Evolutionary conservation across 208 protist species (phyloP).

Genomic region (Leishmania tarentolae): DNA sequence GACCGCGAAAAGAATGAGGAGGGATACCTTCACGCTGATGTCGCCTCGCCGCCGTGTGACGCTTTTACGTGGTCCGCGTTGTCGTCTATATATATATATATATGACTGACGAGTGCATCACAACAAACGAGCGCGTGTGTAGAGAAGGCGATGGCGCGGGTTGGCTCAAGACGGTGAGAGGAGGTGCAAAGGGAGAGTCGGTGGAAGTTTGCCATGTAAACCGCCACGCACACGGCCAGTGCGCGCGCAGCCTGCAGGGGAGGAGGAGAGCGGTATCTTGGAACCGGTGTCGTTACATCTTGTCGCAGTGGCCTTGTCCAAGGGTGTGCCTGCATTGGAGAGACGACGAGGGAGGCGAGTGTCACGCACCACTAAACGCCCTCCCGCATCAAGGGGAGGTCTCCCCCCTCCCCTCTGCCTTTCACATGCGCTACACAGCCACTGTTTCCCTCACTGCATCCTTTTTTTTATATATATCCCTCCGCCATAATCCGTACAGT

Average conservation of each 20-base stretch:
- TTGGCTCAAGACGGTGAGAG: not conserved
- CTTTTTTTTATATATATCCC: too few species aligned
- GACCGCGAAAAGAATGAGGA: too few species aligned
- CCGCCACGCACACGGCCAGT: not conserved
- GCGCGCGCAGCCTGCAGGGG: not conserved
- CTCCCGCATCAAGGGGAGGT: not conserved
- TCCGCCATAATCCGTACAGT: not conserved
- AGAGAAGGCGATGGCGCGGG: not conserved
- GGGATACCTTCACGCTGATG: not conserved
- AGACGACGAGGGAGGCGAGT: not conserved
- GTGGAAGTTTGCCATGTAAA: not conserved
- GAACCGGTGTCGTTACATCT: not conserved
- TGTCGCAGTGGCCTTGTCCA: not conserved
- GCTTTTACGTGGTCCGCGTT: not conserved
- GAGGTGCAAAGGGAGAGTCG: not conserved
- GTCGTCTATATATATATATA: not conserved
- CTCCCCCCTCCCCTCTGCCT: not conserved
- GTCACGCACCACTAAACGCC: not conserved
- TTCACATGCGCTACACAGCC: not conserved
- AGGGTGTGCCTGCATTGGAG: not conserved
- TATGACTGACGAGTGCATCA: not conserved
- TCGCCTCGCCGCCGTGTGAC: not conserved
- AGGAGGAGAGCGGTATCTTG: not conserved
- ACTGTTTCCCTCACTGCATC: not conserved
- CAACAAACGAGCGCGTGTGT: slow-evolving; percentile 3